These are phyloP conservation scores for Rutstroemia sydowiana DNA, from an alignment of 2,329 filamentous ascomycete species.

Conservation along the genomic window DNA sequence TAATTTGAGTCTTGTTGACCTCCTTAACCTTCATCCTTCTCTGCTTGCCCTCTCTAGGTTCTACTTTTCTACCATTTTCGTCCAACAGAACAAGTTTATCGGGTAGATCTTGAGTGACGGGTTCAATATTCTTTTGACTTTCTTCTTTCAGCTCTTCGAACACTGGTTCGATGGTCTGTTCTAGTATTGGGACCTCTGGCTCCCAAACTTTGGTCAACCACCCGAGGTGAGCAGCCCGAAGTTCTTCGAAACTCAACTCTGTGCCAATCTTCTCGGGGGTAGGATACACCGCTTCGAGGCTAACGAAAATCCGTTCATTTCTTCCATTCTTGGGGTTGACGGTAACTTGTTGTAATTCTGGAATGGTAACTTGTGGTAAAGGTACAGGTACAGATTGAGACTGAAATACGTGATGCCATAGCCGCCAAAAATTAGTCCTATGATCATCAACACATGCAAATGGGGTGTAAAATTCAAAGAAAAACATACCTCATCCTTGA, in stretches of 20 bases:
- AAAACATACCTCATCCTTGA: constrained; percentile 87
- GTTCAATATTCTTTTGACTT: constrained; percentile 14
- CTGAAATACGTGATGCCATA: constrained; percentile 51
- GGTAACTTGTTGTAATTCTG: constrained; percentile 67
- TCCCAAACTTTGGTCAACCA: constrained; percentile 55
- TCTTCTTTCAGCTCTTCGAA: constrained; percentile 12
- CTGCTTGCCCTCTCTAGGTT: constrained; percentile 41
- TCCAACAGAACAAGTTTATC: constrained; percentile 39
- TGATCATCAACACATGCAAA: constrained; percentile 72
- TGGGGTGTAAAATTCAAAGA: constrained; percentile 27
- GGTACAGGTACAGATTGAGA: constrained; percentile 42
- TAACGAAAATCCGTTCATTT: constrained; percentile 79
- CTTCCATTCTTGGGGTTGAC: constrained; percentile 72
- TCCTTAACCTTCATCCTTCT: constrained; percentile 78
- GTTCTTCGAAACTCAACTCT: constrained; percentile 86
- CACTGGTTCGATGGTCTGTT: not conserved
- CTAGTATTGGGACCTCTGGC: constrained; percentile 15
- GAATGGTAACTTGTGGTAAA: constrained; percentile 43
- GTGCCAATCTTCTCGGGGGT: constrained; percentile 61
- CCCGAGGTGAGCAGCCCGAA: constrained; percentile 71
- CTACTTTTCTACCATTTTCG: constrained; percentile 46
- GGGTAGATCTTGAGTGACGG: constrained; percentile 24
- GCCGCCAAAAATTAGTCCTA: constrained; percentile 79
- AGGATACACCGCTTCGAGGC: constrained; percentile 80
- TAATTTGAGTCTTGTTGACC: constrained; percentile 85